Evolutionary conservation across 148 eudicot species (phyloP).

Genomic region (Linanthus parryae): DNA sequence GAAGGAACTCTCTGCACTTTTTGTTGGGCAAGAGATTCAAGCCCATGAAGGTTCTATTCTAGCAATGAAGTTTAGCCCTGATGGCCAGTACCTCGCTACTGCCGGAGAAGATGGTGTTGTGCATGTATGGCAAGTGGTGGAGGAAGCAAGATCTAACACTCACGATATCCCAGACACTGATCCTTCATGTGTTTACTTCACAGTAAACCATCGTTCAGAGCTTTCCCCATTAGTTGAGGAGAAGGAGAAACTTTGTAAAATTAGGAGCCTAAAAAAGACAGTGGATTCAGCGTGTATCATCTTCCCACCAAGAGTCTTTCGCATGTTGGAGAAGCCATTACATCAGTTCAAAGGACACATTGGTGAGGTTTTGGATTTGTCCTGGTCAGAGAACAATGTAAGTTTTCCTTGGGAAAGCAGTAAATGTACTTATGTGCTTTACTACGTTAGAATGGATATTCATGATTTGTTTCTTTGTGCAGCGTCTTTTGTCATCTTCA

Average conservation of each 20-base stretch:
- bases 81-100: constrained; percentile 70
- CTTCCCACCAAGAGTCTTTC: constrained; percentile 68
- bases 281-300: constrained; percentile 63
- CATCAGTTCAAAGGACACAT: constrained; percentile 63
- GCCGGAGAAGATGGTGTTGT: constrained; percentile 80
- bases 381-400: constrained; percentile 65
- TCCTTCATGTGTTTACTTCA: constrained; percentile 67
- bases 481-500: constrained; percentile 73
- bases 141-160: constrained; percentile 46
- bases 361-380: constrained; percentile 65
- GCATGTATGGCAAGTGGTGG: constrained; percentile 72
- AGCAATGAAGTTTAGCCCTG: constrained; percentile 78
- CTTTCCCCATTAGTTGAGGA: constrained; percentile 35
- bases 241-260: constrained; percentile 37
- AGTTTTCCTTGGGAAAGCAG: constrained; percentile 12
- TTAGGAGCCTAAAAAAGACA: constrained; percentile 32
- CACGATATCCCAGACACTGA: constrained; percentile 53
- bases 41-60: constrained; percentile 77
- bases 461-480: constrained; percentile 19
- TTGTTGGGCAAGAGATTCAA: constrained; percentile 58
- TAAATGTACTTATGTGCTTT: neutral
- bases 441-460: neutral
- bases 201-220: constrained; percentile 47
- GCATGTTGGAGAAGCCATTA: constrained; percentile 57
- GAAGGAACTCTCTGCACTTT: constrained; percentile 77